Conservation (phyloP, 805 yeast genomes). For the Metschnikowia hibisci region DNA sequence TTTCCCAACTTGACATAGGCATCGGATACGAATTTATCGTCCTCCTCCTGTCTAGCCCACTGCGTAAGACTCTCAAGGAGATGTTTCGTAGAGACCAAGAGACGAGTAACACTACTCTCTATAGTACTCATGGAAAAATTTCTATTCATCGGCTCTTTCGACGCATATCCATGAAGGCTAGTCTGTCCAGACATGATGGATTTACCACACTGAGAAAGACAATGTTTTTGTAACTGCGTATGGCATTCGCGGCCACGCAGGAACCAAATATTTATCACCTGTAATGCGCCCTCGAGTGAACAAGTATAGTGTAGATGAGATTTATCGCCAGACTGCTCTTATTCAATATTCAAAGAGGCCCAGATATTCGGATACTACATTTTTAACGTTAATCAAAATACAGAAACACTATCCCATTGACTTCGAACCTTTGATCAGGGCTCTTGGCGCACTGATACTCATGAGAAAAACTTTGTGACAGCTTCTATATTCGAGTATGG, state of each 20-base stretch:
- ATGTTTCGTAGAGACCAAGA: conserved; percentile 85
- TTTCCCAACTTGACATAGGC: conserved; percentile 90
- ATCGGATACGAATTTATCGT: conserved; percentile 82
- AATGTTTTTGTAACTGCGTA: conserved; percentile 5
- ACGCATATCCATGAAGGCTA: conserved; percentile 1
- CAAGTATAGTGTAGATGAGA: background rate
- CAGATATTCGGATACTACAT: no score
- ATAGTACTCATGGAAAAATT: conserved; percentile 44
- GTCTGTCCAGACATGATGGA: conserved; percentile 2
- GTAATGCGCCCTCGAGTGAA: background rate
- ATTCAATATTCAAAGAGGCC: no score
- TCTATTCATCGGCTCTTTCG: conserved; percentile 5
- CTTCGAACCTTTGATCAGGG: no score
- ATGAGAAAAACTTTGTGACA: conserved; percentile 55
- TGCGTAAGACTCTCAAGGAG: conserved; percentile 79
- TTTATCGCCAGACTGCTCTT: no score
- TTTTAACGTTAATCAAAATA: no score
- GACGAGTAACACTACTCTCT: conserved; percentile 72
- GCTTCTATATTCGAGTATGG: conserved; percentile 60
- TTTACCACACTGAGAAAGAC: conserved; percentile 2
- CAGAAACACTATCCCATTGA: no score
- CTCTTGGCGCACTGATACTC: background rate
- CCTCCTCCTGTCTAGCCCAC: conserved; percentile 82
- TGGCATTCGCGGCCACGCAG: conserved; percentile 2
- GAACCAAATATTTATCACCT: background rate